Base-by-base conservation (phyloP, 176 grass and related monocot species). In the Hsuehochloa calcarea region DNA sequence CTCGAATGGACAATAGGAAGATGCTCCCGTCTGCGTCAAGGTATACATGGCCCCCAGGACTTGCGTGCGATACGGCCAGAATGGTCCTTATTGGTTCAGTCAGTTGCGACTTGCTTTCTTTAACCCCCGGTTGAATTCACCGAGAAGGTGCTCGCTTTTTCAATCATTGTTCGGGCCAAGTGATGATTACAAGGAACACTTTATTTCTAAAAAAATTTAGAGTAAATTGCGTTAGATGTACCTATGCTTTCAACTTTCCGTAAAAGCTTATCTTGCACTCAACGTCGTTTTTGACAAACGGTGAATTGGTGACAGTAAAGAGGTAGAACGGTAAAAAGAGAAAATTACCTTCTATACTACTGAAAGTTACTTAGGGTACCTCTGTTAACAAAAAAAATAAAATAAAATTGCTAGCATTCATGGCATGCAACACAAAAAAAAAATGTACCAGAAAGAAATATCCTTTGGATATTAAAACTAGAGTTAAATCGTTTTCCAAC, bases 11-110 rank as follows among this genome's bases (percentile, higher is more conserved):
- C 8, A 6, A 5, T 45, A 14, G 40, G 82, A 80, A 75, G 82
- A 89, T 70, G 82, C 62, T 52, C 51, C 77, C 41, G 52, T 89
- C 70, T 52, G 23, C 43, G 23, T 89, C 88, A 52, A 43, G 60
- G 60, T 65, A 22, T 31, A 22, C 17, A 68, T 80, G 77, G 49
- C 43, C 82, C 87, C 86, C 3, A 10, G 43, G 29, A 17, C 62
- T 60, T 60, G 50, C 22, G 31, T 72, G 56, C 64, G 25, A 62
- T 61, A 22, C 74, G 35, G 67, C 26, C 61, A 34, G 39, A 59
- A 46, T 44, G 77, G 82, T 81, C 82, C 54, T 88, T 17, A 12
- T 60, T 47, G 35, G 46, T 63, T 25, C 47, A 29, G 75, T 60
- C 59, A 19, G 87, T 89, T 80, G 81, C 60, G 61, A 23, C 50